Percentiles rank a stretch among this genome's conserved stretches.
Evolutionary conservation across 495 filamentous ascomycete species (phyloP).

Genomic region (Aspergillus sparsus): DNA sequence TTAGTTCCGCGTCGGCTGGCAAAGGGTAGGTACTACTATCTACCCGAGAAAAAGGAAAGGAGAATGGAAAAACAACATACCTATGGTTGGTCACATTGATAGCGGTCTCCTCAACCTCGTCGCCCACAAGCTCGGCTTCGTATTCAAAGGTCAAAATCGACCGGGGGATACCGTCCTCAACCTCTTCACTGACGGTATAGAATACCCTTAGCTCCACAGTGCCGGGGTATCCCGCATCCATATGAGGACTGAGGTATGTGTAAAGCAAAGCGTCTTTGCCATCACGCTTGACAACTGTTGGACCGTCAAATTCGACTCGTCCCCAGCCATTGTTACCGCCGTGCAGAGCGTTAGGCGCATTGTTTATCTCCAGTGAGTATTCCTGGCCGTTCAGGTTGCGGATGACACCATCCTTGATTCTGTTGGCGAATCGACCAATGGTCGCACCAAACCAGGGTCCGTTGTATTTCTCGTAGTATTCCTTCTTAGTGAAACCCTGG

Average conservation of each 20-base stretch:
- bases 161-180: slow-evolving; percentile 50
- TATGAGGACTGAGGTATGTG: slow-evolving; percentile 68
- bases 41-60: not conserved
- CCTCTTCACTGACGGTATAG: slow-evolving; percentile 74
- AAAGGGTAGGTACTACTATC: not conserved
- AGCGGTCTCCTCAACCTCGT: slow-evolving; percentile 79
- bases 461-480: slow-evolving; percentile 73
- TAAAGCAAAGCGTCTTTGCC: slow-evolving; percentile 79
- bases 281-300: slow-evolving; percentile 60
- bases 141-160: slow-evolving; percentile 81
- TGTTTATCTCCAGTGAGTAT: slow-evolving; percentile 71
- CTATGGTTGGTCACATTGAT: slow-evolving; percentile 94
- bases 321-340: slow-evolving; percentile 84
- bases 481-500: slow-evolving; percentile 72
- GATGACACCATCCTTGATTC: slow-evolving; percentile 72
- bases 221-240: slow-evolving; percentile 85
- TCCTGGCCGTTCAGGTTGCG: slow-evolving; percentile 68
- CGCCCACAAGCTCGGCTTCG: slow-evolving; percentile 77
- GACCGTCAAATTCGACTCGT: slow-evolving; percentile 78
- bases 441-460: slow-evolving; percentile 84
- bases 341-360: slow-evolving; percentile 78
- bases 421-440: slow-evolving; percentile 90
- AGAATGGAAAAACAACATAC: slow-evolving; percentile 45
- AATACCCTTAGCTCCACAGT: slow-evolving; percentile 74
- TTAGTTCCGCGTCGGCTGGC: not conserved